Conservation (phyloP, 495 filamentous ascomycete species). For the Penicillium subrubescens region DNA sequence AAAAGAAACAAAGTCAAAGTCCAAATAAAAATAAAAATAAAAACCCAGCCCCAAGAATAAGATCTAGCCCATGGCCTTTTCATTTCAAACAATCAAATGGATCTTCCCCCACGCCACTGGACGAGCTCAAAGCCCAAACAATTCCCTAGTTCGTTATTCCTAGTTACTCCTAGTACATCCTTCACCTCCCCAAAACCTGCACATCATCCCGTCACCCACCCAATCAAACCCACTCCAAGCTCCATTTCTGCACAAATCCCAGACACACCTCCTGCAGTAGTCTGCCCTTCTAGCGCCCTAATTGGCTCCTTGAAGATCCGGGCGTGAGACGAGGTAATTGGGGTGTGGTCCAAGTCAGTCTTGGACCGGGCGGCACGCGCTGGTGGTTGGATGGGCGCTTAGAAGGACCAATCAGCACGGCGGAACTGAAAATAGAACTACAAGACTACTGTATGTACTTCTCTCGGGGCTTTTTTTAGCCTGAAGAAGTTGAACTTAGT, state of each 20-base stretch:
- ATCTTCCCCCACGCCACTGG: neutral
- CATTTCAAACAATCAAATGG: neutral
- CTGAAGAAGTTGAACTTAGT: neutral
- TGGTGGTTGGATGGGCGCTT: slow-evolving; percentile 8
- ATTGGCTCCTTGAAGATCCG: slow-evolving; percentile 21
- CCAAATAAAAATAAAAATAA: neutral
- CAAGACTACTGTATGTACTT: neutral
- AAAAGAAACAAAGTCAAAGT: neutral
- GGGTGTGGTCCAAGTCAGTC: slow-evolving; percentile 1
- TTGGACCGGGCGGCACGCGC: slow-evolving; percentile 28
- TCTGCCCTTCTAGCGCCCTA: slow-evolving; percentile 1
- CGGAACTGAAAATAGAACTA: slow-evolving; percentile 10
- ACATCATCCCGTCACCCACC: neutral
- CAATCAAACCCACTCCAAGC: slow-evolving; percentile 4
- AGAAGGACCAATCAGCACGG: slow-evolving; percentile 8
- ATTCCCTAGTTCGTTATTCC: neutral
- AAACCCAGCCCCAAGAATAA: neutral
- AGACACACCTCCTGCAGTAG: slow-evolving; percentile 18
- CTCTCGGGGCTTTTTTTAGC: slow-evolving; percentile 4
- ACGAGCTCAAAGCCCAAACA: neutral
- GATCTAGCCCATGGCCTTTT: neutral
- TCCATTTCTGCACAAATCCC: slow-evolving; percentile 18
- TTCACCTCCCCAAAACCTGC: neutral
- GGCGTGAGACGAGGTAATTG: slow-evolving; percentile 16
- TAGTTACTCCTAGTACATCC: no score